Evolutionary conservation across 2,329 filamentous ascomycete genomes (phyloP).

Genomic region (Cladosporium colombiae): DNA sequence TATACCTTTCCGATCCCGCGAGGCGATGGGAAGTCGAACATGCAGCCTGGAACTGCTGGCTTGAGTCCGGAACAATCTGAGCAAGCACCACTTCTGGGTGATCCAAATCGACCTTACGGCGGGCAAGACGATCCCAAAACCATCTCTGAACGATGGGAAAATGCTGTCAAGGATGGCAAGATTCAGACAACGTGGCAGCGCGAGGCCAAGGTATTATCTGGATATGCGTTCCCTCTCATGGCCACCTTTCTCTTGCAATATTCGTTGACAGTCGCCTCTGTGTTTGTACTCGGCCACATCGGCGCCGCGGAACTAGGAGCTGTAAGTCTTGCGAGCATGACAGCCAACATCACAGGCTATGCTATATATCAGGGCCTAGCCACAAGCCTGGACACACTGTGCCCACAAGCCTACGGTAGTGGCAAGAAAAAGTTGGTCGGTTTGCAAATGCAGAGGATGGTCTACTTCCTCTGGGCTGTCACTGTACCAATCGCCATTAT

Average conservation of each 20-base stretch:
- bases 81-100: constrained; percentile 26
- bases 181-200: constrained; percentile 90
- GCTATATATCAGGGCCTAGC: constrained; percentile 62
- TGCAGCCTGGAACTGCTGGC: background rate
- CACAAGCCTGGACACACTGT: constrained; percentile 86
- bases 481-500: constrained; percentile 71
- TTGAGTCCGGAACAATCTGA: constrained; percentile 20
- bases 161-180: constrained; percentile 75
- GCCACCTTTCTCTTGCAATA: constrained; percentile 50
- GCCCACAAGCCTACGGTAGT: constrained; percentile 88
- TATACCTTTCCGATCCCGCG: constrained; percentile 12
- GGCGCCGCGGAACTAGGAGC: constrained; percentile 49
- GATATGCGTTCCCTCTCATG: constrained; percentile 47
- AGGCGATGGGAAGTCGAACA: background rate
- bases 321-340: constrained; percentile 49
- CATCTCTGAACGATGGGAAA: constrained; percentile 75
- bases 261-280: constrained; percentile 46
- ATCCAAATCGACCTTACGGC: constrained; percentile 43
- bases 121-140: constrained; percentile 52
- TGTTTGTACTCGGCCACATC: constrained; percentile 50
- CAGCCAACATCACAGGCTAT: constrained; percentile 48
- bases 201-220: constrained; percentile 73
- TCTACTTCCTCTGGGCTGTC: constrained; percentile 70
- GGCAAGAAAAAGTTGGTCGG: constrained; percentile 86
- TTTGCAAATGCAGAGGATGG: constrained; percentile 76